Base-by-base conservation (phyloP, 2,329 filamentous ascomycete species). In the Aureobasidium leucospermi region DNA sequence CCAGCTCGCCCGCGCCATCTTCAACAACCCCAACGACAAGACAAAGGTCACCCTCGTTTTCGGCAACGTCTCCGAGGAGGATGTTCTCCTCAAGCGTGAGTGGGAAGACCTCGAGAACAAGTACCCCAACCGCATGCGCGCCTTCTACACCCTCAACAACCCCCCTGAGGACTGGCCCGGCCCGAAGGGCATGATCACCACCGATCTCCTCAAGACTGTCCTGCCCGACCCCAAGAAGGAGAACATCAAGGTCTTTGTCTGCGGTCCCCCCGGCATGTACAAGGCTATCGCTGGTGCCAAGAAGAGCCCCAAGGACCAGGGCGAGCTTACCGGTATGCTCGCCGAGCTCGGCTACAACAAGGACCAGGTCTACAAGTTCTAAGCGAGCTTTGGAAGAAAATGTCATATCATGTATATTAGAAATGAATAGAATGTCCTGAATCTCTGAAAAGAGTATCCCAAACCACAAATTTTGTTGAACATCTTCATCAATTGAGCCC, bases 281-380 rank as follows among this genome's bases (percentile, higher is more conserved):
- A 96, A 96, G 75, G 88, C 91, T 61, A 85, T 97, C 66, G 93
- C 88, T 39, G 94, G 94, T 36, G 76, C 77, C 69, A 97, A 99
- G 89, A 86, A 87, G 74, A 94, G 88, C 76, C 91, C 92, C n/a
- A 81, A 84, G 69, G 91, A 99, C 73, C 94, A 99, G 79, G 94
- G 94, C 67, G 93, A 97, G 78, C 81, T 99, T 65, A 79, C 79
- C 8, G 94, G 89, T 64, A 79, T 86, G 64, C 79, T 99, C 65
- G 87, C 90, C 78, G 90, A 96, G 68, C 79, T 96, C 39, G 91
- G 91, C 43, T 91, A 90, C 76, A 79, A 70, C 65, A 85, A 90
- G 80, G 89, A 97, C 61, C 94, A 97, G 79, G 92, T 97, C 38
- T 96, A 90, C 81, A 97, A 97, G 83, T 96, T 96, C 70, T 96